Evolutionary conservation across 2,329 filamentous ascomycete species (phyloP), one percentile per base, ranked within the genome.

Genomic region (Aspergillus piperis): DNA sequence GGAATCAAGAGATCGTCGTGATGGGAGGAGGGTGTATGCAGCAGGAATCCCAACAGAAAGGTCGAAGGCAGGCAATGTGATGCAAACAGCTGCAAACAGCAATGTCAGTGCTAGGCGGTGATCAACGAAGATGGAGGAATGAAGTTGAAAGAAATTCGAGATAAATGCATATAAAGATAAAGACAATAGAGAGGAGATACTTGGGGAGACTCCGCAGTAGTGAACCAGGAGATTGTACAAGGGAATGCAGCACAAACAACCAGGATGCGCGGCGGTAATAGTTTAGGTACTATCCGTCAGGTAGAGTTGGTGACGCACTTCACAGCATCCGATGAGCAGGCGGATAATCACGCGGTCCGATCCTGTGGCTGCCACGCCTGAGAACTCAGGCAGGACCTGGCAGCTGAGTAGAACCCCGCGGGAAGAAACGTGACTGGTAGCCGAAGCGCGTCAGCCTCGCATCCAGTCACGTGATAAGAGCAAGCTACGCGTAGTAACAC

Each of bases 41-140:
- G 39, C 30, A 59, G 39, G 54, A 57, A 38, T 36, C 32, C 64
- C 51, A 30, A 50, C 41, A 36, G 23, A 30, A 50, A 62, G 13
- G 49, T 32, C 59, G 54, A 27, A 58, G 54, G 15, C 27, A 32
- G 19, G 50, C 39, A 44, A 60, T 58, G 51, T 53, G 60, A 62
- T 73, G 71, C 68, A 74, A 71, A 73, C 68, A 67, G 61, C 62
- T 71, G 71, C 70, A 73, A 74, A 71, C 66, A 54, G 56, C 39
- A 51, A 55, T 42, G 52, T 65, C 39, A 17, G 25, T 39, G 36
- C 21, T 39, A 55, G 57, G 39, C 47, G 48, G n/a, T 41, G 58
- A 52, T 47, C 25, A 17, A 32, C 32, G 42, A 62, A 17, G 51
- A 49, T 11, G n/a, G 17, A 51, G 39, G 8, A 41, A 8, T 19